Base-by-base conservation (phyloP, 2,329 filamentous ascomycete species). In the Aphanoascus verrucosus region DNA sequence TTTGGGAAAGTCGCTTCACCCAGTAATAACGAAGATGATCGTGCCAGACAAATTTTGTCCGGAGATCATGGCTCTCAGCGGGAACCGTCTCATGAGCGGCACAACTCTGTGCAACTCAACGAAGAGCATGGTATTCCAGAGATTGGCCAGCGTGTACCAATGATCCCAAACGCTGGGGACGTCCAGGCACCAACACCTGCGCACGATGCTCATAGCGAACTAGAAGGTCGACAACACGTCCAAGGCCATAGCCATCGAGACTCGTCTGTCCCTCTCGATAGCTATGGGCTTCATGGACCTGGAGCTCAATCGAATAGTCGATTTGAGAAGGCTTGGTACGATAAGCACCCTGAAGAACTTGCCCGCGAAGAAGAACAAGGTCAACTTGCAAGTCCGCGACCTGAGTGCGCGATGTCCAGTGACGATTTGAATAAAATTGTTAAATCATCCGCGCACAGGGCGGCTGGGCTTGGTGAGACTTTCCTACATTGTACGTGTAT, bases 141-240 rank as follows among this genome's bases (percentile, higher is more conserved):
- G 65, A 93, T 96, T 60, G 91, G 91, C 46, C 82, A 87, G 63
- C 85, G 90, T 64, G 91, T 98, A 38, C 93, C 93, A 48, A 93
- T 98, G 87, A 85, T 93, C 65, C 86, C 84, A 51, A 82, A 93
- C 66, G 87, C 93, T 42, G 93, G 93, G 57, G 91, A 97, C 66
- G 93, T 97, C 8, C 93, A 98, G 72, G 93, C 93, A 12, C 93
- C 93, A 1, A 93, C 90, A 1, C 89, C 90, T 1, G 80, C 82
- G 1, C 84, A 83, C 7, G 31, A 55, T 55, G 45, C 75, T 64
- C 75, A 75, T 54, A 76, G 80, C 58, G 74, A 74, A 43, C 50
- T 49, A 57, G 59, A 69, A 60, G 74, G 75, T 57, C 77, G 74
- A 59, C 70, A 82, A 57, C 86, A 90, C 64, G 74, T 77, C 51